Evolutionary conservation across 345 rosid genomes (phyloP).

Genomic region (Euclidium syriacum): DNA sequence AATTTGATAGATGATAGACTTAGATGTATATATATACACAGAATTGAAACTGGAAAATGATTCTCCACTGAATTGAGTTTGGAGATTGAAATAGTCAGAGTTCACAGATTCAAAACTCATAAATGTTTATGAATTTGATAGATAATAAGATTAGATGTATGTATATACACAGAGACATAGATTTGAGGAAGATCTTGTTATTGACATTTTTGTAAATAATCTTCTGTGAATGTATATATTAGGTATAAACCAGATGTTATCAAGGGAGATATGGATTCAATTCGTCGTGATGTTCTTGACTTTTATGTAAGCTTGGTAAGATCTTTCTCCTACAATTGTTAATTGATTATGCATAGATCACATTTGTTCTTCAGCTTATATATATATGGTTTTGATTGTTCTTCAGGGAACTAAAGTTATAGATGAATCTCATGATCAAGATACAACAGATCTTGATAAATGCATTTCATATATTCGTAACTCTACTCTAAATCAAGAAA

Average conservation of each 20-base stretch:
- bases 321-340: not conserved
- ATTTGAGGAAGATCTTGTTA: not conserved
- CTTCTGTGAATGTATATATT: constrained; percentile 8
- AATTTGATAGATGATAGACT: not conserved
- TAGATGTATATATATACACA: not conserved
- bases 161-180: not conserved
- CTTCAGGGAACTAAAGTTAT: constrained; percentile 73
- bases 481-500: constrained; percentile 41
- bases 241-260: constrained; percentile 81
- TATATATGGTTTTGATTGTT: constrained; percentile 13
- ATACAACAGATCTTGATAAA: constrained; percentile 92
- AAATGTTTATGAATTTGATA: no score
- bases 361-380: not conserved
- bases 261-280: constrained; percentile 96
- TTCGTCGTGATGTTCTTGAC: constrained; percentile 53
- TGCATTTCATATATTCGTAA: constrained; percentile 53
- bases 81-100: no score
- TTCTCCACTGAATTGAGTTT: no score
- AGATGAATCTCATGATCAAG: constrained; percentile 88
- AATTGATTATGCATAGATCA: not conserved
- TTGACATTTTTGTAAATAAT: not conserved
- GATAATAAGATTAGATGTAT: no score
- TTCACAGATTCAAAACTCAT: no score
- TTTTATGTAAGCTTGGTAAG: constrained; percentile 63
- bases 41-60: no score